These are phyloP conservation scores for Didymella sp. DNA, from an alignment of 2,329 filamentous ascomycete genomes.

Conservation along the genomic window DNA sequence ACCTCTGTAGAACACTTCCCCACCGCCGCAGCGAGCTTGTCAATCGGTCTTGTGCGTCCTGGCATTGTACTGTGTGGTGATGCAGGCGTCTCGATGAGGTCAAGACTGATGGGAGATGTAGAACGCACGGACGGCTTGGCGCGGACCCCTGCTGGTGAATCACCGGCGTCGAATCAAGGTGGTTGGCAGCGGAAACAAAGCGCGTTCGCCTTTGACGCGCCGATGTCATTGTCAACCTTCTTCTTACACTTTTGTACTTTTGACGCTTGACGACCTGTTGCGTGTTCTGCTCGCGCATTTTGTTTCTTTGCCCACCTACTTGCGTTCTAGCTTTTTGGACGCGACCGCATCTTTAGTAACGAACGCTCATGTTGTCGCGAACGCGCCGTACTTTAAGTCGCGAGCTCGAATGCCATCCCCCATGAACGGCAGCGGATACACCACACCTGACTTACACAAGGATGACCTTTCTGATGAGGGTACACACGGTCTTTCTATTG, in stretches of 20 bases:
- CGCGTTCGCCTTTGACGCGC: slow-evolving; percentile 10
- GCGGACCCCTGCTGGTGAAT: slow-evolving; percentile 1
- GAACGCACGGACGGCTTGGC: slow-evolving; percentile 21
- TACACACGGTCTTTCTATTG: slow-evolving; percentile 23
- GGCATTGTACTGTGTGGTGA: slow-evolving; percentile 35
- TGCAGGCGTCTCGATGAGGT: slow-evolving; percentile 18
- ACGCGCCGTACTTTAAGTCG: slow-evolving; percentile 48
- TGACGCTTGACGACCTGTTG: slow-evolving; percentile 29
- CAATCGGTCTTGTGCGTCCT: slow-evolving; percentile 65
- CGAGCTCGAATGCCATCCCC: slow-evolving; percentile 53
- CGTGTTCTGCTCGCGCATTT: slow-evolving; percentile 2
- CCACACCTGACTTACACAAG: slow-evolving; percentile 51
- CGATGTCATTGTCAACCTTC: not conserved
- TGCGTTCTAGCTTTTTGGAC: slow-evolving; percentile 13
- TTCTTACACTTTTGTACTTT: slow-evolving; percentile 2
- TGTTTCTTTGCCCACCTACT: not conserved
- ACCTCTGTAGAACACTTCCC: slow-evolving; percentile 73
- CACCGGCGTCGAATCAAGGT: slow-evolving; percentile 3
- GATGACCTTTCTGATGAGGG: slow-evolving; percentile 45
- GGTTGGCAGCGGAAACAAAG: slow-evolving; percentile 19
- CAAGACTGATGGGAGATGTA: slow-evolving; percentile 10
- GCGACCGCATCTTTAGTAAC: not conserved
- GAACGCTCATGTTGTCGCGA: slow-evolving; percentile 50
- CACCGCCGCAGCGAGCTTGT: slow-evolving; percentile 71
- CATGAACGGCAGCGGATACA: slow-evolving; percentile 47